These are phyloP conservation scores for Pseudocercospora cruenta DNA, from an alignment of 2,329 filamentous ascomycete species.

Conservation along the genomic window DNA sequence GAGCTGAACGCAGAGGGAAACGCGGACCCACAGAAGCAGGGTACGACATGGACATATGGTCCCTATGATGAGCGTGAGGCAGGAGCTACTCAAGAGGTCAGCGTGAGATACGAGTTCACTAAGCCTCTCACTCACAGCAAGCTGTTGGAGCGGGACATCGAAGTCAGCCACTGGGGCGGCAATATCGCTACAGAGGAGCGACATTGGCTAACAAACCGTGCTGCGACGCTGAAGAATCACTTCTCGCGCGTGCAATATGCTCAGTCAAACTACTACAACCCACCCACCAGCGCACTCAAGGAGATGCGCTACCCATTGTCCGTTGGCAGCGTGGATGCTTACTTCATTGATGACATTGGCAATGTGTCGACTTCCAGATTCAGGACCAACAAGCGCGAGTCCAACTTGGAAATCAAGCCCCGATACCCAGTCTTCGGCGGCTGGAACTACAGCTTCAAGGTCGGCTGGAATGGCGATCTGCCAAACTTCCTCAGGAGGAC, in stretches of 20 bases:
- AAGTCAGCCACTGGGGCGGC: slow-evolving; percentile 97
- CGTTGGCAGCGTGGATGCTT: slow-evolving; percentile 79
- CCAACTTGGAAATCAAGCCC: slow-evolving; percentile 86
- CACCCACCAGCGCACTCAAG: slow-evolving; percentile 76
- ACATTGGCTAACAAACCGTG: slow-evolving; percentile 85
- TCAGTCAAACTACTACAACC: slow-evolving; percentile 62
- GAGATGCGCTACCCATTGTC: slow-evolving; percentile 79
- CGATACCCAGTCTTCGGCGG: slow-evolving; percentile 95
- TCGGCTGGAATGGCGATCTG: slow-evolving; percentile 92
- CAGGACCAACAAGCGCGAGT: slow-evolving; percentile 65
- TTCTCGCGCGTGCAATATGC: slow-evolving; percentile 56
- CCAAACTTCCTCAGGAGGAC: slow-evolving; percentile 70
- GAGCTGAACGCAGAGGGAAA: slow-evolving; percentile 62
- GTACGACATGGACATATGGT: slow-evolving; percentile 84
- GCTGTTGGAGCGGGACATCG: slow-evolving; percentile 83
- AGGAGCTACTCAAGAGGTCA: slow-evolving; percentile 71
- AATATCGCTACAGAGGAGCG: slow-evolving; percentile 95
- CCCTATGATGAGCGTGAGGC: slow-evolving; percentile 83
- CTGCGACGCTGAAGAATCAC: slow-evolving; percentile 67
- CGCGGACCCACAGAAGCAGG: slow-evolving; percentile 77
- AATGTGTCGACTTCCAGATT: slow-evolving; percentile 95
- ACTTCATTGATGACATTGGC: slow-evolving; percentile 94
- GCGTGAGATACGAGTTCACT: slow-evolving; percentile 91
- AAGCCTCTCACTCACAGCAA: slow-evolving; percentile 83
- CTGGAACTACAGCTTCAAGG: slow-evolving; percentile 97